phyloP scores from a whole-genome alignment of 2,329 filamentous ascomycete species.

The Epichloe gansuensis region DNA sequence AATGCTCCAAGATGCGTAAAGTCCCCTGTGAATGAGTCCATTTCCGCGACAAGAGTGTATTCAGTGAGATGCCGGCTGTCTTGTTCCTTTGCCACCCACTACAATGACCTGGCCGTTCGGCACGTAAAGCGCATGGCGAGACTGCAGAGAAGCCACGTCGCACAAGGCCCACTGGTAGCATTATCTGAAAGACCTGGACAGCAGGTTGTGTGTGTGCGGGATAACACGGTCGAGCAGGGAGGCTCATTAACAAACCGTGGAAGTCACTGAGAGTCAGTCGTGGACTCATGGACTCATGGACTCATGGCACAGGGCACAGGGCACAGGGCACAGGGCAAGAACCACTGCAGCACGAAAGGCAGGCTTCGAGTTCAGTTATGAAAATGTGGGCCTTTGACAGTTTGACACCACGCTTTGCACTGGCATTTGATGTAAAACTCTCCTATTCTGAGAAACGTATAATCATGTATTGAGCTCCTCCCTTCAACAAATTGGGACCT shows the following conservation, averaged over 20 bases:
- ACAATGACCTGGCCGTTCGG: not conserved
- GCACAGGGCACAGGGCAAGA: too few relatives aligned
- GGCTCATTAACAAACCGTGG: too few relatives aligned
- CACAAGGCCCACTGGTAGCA: not conserved
- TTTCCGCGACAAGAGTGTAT: not conserved
- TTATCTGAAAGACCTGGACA: constrained; percentile 2
- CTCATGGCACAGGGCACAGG: too few relatives aligned
- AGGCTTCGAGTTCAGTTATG: too few relatives aligned
- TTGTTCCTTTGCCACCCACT: not conserved
- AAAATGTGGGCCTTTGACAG: too few relatives aligned
- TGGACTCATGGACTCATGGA: too few relatives aligned
- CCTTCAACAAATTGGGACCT: not conserved
- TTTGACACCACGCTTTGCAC: too few relatives aligned
- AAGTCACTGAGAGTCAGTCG: too few relatives aligned
- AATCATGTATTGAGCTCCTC: accelerated
- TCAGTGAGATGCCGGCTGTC: not conserved
- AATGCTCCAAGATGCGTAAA: constrained; percentile 16
- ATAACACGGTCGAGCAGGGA: not conserved
- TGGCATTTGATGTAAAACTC: too few relatives aligned
- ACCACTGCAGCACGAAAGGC: too few relatives aligned
- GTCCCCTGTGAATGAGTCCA: not conserved
- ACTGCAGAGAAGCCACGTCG: not conserved
- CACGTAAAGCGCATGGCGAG: not conserved
- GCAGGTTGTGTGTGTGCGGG: not conserved
- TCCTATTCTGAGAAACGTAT: not conserved